Evolutionary conservation across 805 yeast genomes (phyloP), one percentile per base, ranked within the genome.

Genomic region (Komagataella populi): DNA sequence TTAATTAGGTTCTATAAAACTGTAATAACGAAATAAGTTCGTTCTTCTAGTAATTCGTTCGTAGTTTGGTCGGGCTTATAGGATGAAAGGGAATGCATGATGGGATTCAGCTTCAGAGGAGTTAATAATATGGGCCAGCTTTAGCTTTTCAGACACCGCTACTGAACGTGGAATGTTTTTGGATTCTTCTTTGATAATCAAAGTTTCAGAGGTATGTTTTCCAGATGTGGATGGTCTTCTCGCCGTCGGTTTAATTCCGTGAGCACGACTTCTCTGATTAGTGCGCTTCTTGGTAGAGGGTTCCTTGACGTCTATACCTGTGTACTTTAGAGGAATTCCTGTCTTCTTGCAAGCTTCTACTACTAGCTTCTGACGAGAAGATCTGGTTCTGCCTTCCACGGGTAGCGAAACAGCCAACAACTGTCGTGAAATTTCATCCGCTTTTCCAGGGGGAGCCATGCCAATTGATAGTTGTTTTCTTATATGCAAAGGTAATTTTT

Each of bases 381-480:
- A 30, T 14, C 39, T 30, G 10, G 39, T 30, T 30, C 39, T 30
- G 39, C 39, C 39, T 30, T 30, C 39, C 10, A 14, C 10, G 10
- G 39, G 39, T 30, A 30, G 5, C 5, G 14, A 10, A 10, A 30
- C 39, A 10, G 39, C 39, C 14, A 30, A 10, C 14, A 30, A 10
- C 39, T 30, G 39, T 30, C n/a, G 4, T 30, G 39, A 7, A 14
- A 30, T 30, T n/a, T 55, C 58, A 17, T 51, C 47, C 14, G 45
- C 52, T n/a, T 46, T 44, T 2, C 56, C 59, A 6, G 59, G 59
- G 5, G 57, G 57, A 6, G 57, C 57, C 59, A 56, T 55, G 43
- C 54, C 51, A 47, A 56, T 56, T 3, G 53, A 49, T 14, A 56
- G 48, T 48, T 47, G 48, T 47, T 48, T 52, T 46, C 48, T 8